These are phyloP conservation scores for Trametes versicolor DNA, from an alignment of 1,284 basidiomycete species.

Conservation along the genomic window DNA sequence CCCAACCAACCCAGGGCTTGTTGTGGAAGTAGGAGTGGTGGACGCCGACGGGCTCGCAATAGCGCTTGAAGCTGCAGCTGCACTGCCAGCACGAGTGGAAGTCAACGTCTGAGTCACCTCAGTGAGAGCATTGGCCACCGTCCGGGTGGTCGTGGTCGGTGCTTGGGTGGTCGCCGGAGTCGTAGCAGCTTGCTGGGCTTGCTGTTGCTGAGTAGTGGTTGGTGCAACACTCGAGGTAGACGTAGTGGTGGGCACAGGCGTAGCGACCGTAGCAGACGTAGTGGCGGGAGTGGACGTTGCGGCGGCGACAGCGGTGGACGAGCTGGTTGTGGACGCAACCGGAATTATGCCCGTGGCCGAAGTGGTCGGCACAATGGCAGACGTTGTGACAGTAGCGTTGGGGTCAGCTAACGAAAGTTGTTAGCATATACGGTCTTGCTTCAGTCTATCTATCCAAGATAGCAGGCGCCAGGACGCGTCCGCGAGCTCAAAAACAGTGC, in stretches of 20 bases:
- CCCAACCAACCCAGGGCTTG: conserved; percentile 48
- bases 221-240: conserved; percentile 3
- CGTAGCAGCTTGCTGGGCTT: conserved; percentile 1
- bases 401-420: not conserved
- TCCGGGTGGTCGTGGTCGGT: conserved; percentile 3
- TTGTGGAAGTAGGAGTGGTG: conserved; percentile 8
- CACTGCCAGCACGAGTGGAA: conserved; percentile 21
- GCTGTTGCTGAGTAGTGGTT: conserved; percentile 7
- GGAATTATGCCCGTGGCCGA: not conserved
- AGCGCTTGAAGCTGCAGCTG: conserved; percentile 19
- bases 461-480: not conserved
- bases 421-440: not conserved
- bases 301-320: conserved; percentile 3
- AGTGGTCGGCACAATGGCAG: conserved; percentile 1
- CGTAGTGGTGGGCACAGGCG: conserved; percentile 3
- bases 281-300: conserved; percentile 7
- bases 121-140: conserved; percentile 13
- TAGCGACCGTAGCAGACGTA: conserved; percentile 17
- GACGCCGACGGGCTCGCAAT: conserved; percentile 18
- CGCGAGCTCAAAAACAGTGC: not conserved
- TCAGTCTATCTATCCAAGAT: not conserved
- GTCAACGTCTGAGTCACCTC: conserved; percentile 19
- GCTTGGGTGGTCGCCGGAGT: conserved; percentile 20
- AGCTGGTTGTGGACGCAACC: not conserved
- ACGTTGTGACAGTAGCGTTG: not conserved